A percentile compares a stretch with the other conserved stretches of the same genome.
Conservation (phyloP, 371 early-diverging fungal species). For the Mucor mucedo region DNA sequence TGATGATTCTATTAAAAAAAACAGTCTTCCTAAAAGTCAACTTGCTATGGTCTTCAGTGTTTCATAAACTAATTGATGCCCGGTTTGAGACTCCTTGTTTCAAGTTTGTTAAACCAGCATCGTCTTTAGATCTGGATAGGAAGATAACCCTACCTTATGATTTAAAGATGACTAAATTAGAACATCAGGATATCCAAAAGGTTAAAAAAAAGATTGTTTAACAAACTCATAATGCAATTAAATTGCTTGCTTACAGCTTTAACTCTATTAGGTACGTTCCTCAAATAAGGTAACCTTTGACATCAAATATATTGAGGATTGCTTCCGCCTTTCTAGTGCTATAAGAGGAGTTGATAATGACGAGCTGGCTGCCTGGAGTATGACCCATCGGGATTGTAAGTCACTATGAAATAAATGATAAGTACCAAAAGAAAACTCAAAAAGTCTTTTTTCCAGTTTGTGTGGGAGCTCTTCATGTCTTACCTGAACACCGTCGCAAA, state of each 20-base stretch:
- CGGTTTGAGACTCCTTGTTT: constrained; percentile 8
- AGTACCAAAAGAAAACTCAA: not conserved
- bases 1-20: not conserved
- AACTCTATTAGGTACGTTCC: not conserved
- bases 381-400: constrained; percentile 24
- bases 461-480: constrained; percentile 22
- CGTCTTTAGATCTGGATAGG: not conserved
- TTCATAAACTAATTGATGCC: not conserved
- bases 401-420: not conserved
- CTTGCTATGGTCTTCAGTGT: constrained; percentile 9
- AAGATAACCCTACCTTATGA: not conserved
- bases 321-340: constrained; percentile 6
- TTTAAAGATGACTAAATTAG: not conserved
- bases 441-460: not conserved
- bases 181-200: not conserved
- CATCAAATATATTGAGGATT: constrained; percentile 6
- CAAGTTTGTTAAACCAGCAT: constrained; percentile 3
- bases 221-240: not conserved
- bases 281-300: constrained; percentile 10
- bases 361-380: constrained; percentile 19
- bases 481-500: constrained; percentile 10
- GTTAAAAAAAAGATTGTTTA: no score
- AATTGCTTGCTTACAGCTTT: not conserved
- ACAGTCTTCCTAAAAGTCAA: not conserved
- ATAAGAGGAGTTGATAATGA: constrained; percentile 7